Base-by-base conservation (phyloP, 1,284 basidiomycete species). In the Marasmius fiardii region DNA sequence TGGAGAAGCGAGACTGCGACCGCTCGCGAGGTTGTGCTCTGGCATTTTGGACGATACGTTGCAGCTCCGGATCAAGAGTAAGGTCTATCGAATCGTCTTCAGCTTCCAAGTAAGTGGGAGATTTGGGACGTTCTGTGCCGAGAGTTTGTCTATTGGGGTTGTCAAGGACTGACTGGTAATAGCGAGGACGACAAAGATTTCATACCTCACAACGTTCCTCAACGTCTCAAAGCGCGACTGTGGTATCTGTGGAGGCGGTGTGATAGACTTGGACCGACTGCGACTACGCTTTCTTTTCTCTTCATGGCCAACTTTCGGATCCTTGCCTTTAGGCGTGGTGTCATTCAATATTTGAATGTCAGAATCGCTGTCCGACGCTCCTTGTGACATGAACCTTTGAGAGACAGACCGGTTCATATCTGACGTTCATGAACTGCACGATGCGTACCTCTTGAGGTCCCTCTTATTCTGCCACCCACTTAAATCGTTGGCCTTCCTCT, bases 201-300 rank as follows among this genome's bases (percentile, higher is more conserved):
- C 78, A 43, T 62, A 88, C 88, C 82, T 75, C 43, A 89, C 78
- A 18, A 86, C 67, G 26, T 78, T 72, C 35, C 76, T 78, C 8
- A 85, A 81, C 53, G 74, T 74, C 62, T 79, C 74, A 1, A 83
- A 70, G 49, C 81, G 77, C 31, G 80, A 69, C 11, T 69, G 63
- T 1, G 82, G 70, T 14, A 90, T 65, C 21, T 73, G 73, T 1
- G 88, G 88, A 2, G 89, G 88, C 8, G 88, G 88, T 2, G 88
- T 91, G 37, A 90, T 77, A 2, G 88, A 90, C 31, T 72, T 70
- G 18, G 88, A 90, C 34, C 82, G 82, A 65, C 81, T 85, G 33
- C 82, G 76, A n/a, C 39, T 41, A 7, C 18, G 59, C 71, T 31
- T 57, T 21, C 18, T 37, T 23, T 51, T 64, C 57, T 73, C 78